Conservation (phyloP, 371 early-diverging fungal species). For the Rhizopus stolonifer region DNA sequence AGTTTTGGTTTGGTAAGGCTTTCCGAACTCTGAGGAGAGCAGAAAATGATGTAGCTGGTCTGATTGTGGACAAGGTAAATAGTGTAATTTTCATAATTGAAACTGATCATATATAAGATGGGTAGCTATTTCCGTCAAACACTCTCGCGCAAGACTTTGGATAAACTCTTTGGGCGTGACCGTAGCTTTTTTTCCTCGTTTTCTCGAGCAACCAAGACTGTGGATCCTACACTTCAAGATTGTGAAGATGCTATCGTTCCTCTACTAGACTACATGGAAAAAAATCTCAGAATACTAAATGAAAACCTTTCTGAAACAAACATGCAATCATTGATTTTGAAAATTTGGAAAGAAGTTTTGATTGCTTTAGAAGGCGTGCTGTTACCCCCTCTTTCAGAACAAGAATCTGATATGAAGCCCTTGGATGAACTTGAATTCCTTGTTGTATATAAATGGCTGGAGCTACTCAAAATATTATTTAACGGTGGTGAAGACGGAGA, state of each 20-base stretch:
- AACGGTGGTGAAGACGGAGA: slow-evolving; percentile 87
- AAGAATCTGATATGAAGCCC: slow-evolving; percentile 54
- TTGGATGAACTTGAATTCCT: slow-evolving; percentile 69
- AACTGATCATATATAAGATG: slow-evolving; percentile 36
- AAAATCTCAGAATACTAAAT: slow-evolving; percentile 73
- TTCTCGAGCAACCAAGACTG: slow-evolving; percentile 22
- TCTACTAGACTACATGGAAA: slow-evolving; percentile 82
- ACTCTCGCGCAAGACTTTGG: slow-evolving; percentile 42
- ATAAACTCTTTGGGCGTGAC: slow-evolving; percentile 40
- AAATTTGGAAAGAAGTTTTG: slow-evolving; percentile 83
- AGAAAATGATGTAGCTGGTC: slow-evolving; percentile 68
- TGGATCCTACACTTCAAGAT: slow-evolving; percentile 54
- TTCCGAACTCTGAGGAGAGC: slow-evolving; percentile 74
- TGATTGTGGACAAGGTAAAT: slow-evolving; percentile 70
- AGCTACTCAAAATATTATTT: slow-evolving; percentile 81
- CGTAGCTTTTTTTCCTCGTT: slow-evolving; percentile 37
- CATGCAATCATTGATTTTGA: slow-evolving; percentile 73
- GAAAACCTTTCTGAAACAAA: slow-evolving; percentile 69
- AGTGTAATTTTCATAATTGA: background rate
- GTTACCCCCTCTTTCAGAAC: slow-evolving; percentile 76
- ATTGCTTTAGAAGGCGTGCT: slow-evolving; percentile 66
- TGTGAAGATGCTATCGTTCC: slow-evolving; percentile 72
- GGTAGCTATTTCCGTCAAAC: slow-evolving; percentile 62
- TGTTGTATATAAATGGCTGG: slow-evolving; percentile 74
- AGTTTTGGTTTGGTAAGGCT: slow-evolving; percentile 88